phyloP scores from a whole-genome alignment of 192 early-diverging fungal genomes.

The Anaeromyces robustus region DNA sequence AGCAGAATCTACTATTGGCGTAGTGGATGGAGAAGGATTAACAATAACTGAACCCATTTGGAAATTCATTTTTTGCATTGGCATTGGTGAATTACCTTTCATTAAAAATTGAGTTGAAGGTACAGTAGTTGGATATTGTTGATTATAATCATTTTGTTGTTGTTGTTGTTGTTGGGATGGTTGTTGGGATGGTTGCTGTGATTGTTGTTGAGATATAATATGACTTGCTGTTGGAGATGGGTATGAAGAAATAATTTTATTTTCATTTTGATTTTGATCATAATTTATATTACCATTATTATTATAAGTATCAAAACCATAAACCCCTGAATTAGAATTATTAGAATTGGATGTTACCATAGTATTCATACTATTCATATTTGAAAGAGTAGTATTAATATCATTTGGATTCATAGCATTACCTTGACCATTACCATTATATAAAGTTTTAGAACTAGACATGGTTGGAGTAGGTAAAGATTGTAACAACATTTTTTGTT shows the following conservation, averaged over 20 bases:
- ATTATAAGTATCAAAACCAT: too few relatives aligned
- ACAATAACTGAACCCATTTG: not conserved
- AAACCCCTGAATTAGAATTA: too few relatives aligned
- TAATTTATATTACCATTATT: not conserved
- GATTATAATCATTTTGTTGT: too few relatives aligned
- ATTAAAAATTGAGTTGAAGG: not conserved
- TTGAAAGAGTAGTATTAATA: not conserved
- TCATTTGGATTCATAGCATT: not conserved
- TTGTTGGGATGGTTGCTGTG: too few relatives aligned
- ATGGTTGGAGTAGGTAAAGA: not conserved
- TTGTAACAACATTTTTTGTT: not conserved
- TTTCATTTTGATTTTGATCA: not conserved
- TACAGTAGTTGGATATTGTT: not conserved
- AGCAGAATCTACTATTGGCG: not conserved
- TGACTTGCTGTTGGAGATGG: not conserved
- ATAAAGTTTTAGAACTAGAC: not conserved
- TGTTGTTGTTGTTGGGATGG: too few relatives aligned
- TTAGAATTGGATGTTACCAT: too few relatives aligned
- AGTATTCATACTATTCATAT: too few relatives aligned
- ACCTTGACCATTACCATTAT: not conserved
- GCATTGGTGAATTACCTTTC: not conserved
- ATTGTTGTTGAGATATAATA: not conserved
- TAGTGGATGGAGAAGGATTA: not conserved
- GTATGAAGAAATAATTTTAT: not conserved
- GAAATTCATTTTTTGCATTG: not conserved